Base-by-base conservation (phyloP, 2,329 filamentous ascomycete genomes). In the Beauveria medogensis region DNA sequence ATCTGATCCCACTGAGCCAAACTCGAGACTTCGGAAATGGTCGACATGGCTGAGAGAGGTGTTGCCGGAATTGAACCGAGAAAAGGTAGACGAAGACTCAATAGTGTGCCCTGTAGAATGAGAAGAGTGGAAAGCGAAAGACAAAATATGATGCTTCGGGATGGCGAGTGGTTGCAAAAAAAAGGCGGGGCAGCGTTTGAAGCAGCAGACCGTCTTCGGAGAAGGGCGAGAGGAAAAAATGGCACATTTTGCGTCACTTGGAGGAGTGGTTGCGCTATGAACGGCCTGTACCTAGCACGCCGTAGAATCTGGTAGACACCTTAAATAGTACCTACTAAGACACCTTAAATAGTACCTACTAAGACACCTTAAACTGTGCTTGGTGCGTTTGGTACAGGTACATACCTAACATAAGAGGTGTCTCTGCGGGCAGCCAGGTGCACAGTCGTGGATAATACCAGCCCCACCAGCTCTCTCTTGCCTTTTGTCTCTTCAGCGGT, bases 21-120 rank as follows among this genome's bases (percentile, higher is more conserved):
- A 68, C 83, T 86, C 67, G 85, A 82, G 75, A 97, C 88, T 70
- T 95, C 89, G 65, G 82, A 84, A 70, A 97, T 84, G 62, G 83
- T 85, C 66, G 89, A 90, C 89, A 92, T 92, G 64, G 66, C 77
- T 37, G 51, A 41, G 34, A 22, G 47, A 55, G 24, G 28, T 24
- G 58, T 30, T 55, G 16, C 34, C 34, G 34, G 28, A 51, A n/a
- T 20, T 54, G 26, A 60, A 30, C 12, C 18, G 40, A 26, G 26
- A 40, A 47, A 43, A 53, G 28, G 41, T 20, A 14, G 41, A 44
- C 28, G 57, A 30, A 26, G 41, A 9, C 53, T 52, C 48, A 57
- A 43, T 52, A 26, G 46, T 9, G 44, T 26, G 57, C 28, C 24
- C 12, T 50, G 10, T 22, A 26, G 20, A 28, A 14, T 22, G 9